Conservation (phyloP, 2,329 filamentous ascomycete genomes). For the Drechslera avenae region DNA sequence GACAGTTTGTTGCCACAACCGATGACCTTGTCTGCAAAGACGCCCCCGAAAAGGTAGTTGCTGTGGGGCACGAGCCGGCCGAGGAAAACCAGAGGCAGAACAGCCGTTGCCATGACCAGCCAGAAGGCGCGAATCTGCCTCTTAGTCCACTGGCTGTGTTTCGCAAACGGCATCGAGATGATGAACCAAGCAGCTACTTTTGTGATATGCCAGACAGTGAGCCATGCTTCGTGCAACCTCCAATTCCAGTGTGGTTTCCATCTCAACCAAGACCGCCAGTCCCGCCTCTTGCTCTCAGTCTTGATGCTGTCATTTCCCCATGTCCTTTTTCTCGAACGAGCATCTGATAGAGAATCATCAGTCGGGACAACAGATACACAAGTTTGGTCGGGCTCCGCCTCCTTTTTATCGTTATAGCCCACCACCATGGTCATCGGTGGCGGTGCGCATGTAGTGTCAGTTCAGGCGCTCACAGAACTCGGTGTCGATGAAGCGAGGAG, state of each 20-base stretch:
- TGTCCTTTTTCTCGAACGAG: constrained; percentile 1
- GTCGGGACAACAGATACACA: neutral
- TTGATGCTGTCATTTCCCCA: constrained; percentile 9
- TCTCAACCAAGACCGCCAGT: neutral
- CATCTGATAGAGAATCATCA: neutral
- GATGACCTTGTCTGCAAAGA: constrained; percentile 23
- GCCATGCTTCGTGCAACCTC: constrained; percentile 3
- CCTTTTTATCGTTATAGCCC: neutral
- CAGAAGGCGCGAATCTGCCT: constrained; percentile 20
- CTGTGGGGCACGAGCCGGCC: constrained; percentile 11
- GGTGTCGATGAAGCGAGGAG: constrained; percentile 1
- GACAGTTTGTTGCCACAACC: constrained; percentile 13
- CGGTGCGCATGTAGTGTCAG: neutral
- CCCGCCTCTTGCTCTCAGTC: neutral
- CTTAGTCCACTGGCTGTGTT: constrained; percentile 2
- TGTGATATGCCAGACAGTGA: neutral
- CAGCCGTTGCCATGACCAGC: constrained; percentile 11
- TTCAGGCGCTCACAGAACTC: constrained; percentile 1
- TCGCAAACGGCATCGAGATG: neutral
- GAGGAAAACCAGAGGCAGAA: constrained; percentile 16
- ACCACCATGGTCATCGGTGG: no score
- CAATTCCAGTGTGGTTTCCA: constrained; percentile 8
- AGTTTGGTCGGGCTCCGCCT: neutral
- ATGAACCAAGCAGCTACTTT: neutral
- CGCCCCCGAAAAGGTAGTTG: constrained; percentile 5